phyloP scores from a whole-genome alignment of 805 yeast genomes.

The Saccharomycopsis sp. region DNA sequence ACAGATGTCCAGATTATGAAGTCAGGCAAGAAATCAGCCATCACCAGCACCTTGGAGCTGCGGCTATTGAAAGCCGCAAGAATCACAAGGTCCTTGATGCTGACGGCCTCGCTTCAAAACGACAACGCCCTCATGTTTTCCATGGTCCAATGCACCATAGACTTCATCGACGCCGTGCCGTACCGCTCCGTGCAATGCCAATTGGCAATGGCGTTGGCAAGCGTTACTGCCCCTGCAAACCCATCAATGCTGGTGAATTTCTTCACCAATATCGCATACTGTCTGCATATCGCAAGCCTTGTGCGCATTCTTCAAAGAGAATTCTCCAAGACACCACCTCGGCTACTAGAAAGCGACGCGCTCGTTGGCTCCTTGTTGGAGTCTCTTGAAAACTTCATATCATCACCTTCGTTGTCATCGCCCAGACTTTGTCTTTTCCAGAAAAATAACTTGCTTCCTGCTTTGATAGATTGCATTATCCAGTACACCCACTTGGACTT shows the following conservation, averaged over 20 bases:
- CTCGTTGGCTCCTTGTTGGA: conserved; percentile 2
- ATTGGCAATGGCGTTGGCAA: too few species aligned
- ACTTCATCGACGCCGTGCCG: too few species aligned
- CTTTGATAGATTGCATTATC: conserved; percentile 4
- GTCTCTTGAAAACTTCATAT: conserved; percentile 1
- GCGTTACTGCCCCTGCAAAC: too few species aligned
- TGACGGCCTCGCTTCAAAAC: too few species aligned
- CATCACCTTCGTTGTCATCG: conserved; percentile 10
- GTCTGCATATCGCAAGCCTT: too few species aligned
- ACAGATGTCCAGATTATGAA: conserved; percentile 3
- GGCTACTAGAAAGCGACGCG: conserved; percentile 1
- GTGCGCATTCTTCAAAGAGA: too few species aligned
- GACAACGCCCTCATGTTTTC: too few species aligned
- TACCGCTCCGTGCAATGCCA: too few species aligned
- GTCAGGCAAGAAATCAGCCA: conserved; percentile 19
- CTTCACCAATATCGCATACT: neutral
- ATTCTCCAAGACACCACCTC: too few species aligned
- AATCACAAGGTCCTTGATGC: neutral
- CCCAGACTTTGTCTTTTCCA: conserved; percentile 21
- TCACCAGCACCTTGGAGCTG: conserved; percentile 24
- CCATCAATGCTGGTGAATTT: conserved; percentile 2
- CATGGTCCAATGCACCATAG: too few species aligned
- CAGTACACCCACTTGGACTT: neutral
- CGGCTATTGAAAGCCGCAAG: conserved; percentile 27
- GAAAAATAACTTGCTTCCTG: conserved; percentile 2